Conservation (phyloP, 176 grass and related monocot genomes). For the Chloris gayana region DNA sequence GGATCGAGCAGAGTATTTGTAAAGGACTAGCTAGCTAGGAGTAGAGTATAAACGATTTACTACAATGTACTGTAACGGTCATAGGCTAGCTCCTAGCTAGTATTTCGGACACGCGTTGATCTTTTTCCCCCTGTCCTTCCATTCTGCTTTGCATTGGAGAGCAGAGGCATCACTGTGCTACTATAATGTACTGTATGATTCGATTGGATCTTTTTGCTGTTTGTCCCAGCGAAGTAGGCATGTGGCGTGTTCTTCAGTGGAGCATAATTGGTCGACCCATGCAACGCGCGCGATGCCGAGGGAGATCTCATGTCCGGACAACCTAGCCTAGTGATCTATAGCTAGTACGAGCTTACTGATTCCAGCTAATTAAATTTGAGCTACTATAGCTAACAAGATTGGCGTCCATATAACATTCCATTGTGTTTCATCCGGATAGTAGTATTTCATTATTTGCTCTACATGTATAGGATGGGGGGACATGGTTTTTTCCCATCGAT, state of each 20-base stretch:
- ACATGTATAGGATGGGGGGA: no score
- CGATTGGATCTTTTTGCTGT: conserved; percentile 21
- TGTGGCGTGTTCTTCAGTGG: conserved; percentile 40
- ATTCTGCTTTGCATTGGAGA: conserved; percentile 2
- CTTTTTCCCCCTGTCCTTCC: not conserved
- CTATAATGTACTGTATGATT: not conserved
- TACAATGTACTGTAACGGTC: no score
- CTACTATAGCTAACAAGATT: conserved; percentile 8
- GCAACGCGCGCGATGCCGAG: not conserved
- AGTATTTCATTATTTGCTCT: conserved; percentile 9
- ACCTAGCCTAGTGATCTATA: not conserved
- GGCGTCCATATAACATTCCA: conserved; percentile 30
- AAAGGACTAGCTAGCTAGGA: not conserved
- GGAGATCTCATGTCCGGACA: not conserved
- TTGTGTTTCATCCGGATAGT: not conserved
- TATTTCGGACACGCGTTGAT: not conserved
- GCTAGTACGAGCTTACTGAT: not conserved
- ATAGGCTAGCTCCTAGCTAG: not conserved
- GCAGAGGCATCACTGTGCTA: not conserved
- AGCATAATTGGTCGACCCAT: conserved; percentile 37
- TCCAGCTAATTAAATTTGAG: not conserved
- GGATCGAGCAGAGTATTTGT: no score
- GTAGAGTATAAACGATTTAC: not conserved
- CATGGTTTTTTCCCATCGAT: no score
- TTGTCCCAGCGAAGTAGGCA: conserved; percentile 31